A percentile compares a stretch with the other conserved stretches of the same genome.
phyloP scores from a whole-genome alignment of 2,329 filamentous ascomycete genomes.

The Drechslera avenae region DNA sequence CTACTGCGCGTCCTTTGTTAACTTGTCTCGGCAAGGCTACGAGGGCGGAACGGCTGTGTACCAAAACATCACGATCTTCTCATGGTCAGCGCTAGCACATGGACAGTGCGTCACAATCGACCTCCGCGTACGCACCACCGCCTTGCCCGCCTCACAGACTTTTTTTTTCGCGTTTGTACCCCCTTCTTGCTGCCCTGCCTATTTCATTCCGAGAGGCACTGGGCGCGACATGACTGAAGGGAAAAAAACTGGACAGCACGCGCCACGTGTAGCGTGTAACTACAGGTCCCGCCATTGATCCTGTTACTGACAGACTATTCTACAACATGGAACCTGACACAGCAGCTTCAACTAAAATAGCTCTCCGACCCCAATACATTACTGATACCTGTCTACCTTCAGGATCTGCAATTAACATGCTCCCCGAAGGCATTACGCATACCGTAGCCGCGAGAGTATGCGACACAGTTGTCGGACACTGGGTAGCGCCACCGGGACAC shows the following conservation, averaged over 20 bases:
- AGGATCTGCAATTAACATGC: conserved; percentile 2
- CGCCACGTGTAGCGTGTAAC: conserved; percentile 24
- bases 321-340: conserved; percentile 23
- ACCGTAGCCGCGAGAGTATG: neutral
- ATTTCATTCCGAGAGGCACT: conserved; percentile 24
- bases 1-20: conserved; percentile 6
- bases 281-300: conserved; percentile 14
- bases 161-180: conserved; percentile 2
- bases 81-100: conserved; percentile 1
- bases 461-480: conserved; percentile 15
- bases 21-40: conserved; percentile 13
- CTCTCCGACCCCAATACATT: neutral
- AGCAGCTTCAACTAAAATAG: conserved; percentile 4
- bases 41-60: conserved; percentile 6
- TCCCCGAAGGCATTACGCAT: neutral
- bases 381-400: conserved; percentile 1
- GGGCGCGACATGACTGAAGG: conserved; percentile 21
- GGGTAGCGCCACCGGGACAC: conserved; percentile 15
- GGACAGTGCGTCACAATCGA: conserved; percentile 5
- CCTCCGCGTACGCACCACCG: conserved; percentile 12
- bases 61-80: conserved; percentile 10
- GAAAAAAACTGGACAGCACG: conserved; percentile 18
- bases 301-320: conserved; percentile 13
- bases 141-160: conserved; percentile 18
- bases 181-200: conserved; percentile 15